Conservation (phyloP, 306 rosid genomes). For the Malus sylvestris region DNA sequence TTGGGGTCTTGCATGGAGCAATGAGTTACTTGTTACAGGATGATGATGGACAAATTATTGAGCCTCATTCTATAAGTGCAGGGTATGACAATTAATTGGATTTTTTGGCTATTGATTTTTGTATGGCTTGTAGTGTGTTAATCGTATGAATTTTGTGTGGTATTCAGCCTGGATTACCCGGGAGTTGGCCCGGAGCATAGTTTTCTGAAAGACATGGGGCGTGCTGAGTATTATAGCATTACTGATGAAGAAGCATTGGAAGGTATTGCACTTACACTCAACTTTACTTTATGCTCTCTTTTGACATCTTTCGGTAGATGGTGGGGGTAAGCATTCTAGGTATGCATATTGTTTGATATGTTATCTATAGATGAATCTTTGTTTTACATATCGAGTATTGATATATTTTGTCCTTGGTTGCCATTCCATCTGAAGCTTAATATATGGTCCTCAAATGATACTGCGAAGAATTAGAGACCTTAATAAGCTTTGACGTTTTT, state of each 20-base stretch:
- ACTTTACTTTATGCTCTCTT: neutral
- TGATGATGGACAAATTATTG: constrained; percentile 90
- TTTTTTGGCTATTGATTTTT: neutral
- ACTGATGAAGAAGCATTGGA: constrained; percentile 92
- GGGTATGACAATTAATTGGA: constrained; percentile 47
- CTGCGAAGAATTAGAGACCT: neutral
- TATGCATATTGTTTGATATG: neutral
- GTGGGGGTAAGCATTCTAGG: neutral
- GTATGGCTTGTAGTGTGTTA: constrained; percentile 1
- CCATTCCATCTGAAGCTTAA: neutral
- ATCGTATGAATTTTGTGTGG: constrained; percentile 9
- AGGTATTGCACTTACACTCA: constrained; percentile 39
- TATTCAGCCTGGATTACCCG: constrained; percentile 89
- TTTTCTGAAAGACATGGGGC: constrained; percentile 73
- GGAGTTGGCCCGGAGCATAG: constrained; percentile 99
- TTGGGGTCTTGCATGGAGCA: constrained; percentile 96
- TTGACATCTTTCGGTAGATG: too few species aligned
- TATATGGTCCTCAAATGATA: neutral
- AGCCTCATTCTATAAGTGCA: constrained; percentile 97
- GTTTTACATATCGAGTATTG: neutral
- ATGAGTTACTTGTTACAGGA: constrained; percentile 96
- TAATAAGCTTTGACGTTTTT: neutral
- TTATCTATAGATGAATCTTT: neutral
- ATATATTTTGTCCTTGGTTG: neutral
- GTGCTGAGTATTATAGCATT: constrained; percentile 77